phyloP scores from a whole-genome alignment of 164 flowering plant species.

The Annona squamosa region DNA sequence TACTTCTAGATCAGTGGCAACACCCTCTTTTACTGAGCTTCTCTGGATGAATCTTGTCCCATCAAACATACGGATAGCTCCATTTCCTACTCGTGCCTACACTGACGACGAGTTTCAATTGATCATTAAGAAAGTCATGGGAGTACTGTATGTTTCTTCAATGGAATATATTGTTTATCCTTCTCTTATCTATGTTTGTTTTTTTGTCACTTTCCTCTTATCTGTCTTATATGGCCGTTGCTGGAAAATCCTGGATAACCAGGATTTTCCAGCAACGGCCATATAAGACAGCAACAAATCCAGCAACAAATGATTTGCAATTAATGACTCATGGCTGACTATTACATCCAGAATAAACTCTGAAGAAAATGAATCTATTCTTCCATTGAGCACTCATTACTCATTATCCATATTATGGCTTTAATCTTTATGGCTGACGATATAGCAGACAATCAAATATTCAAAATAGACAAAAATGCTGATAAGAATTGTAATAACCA shows the following conservation, averaged over 20 bases:
- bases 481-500: too few relatives aligned
- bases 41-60: constrained; percentile 60
- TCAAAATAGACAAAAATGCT: too few relatives aligned
- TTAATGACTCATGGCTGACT: not conserved
- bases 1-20: constrained; percentile 11
- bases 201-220: not conserved
- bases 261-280: too few relatives aligned
- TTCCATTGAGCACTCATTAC: too few relatives aligned
- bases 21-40: constrained; percentile 18
- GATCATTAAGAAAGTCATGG: constrained; percentile 87
- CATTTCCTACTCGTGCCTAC: constrained; percentile 95
- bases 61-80: constrained; percentile 76
- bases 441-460: too few relatives aligned
- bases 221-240: not conserved
- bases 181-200: not conserved
- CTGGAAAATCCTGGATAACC: not conserved
- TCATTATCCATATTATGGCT: too few relatives aligned
- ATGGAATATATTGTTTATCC: not conserved
- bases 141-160: constrained; percentile 63
- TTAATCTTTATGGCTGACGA: too few relatives aligned
- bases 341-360: too few relatives aligned
- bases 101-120: constrained; percentile 96
- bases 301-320: not conserved
- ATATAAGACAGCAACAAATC: too few relatives aligned
- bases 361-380: too few relatives aligned